Evolutionary conservation across 2,329 filamentous ascomycete genomes (phyloP).

Genomic region (Diaporthe sp.): DNA sequence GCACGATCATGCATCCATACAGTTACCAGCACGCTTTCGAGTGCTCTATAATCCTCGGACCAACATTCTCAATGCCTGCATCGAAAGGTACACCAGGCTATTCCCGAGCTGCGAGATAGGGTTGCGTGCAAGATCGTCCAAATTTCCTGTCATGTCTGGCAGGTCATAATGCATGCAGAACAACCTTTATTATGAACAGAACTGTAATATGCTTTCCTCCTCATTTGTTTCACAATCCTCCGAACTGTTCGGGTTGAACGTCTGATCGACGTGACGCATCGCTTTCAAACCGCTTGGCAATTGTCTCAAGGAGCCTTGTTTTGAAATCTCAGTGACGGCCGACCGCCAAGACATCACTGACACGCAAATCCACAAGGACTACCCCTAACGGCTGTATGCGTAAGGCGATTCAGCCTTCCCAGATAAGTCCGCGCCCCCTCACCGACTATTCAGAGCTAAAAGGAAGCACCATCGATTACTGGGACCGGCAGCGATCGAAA

Average conservation of each 20-base stretch:
- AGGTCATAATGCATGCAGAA: no score
- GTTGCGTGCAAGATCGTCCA: background rate
- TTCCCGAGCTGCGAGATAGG: background rate
- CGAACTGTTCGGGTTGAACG: background rate
- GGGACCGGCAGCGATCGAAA: background rate
- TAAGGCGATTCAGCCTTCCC: background rate
- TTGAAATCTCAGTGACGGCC: background rate
- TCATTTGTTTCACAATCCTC: background rate
- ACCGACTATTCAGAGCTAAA: background rate
- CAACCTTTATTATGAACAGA: no score
- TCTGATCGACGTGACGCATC: background rate
- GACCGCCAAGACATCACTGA: conserved; percentile 1
- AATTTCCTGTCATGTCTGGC: background rate
- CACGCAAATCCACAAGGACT: background rate
- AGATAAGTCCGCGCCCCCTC: background rate
- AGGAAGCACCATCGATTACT: no score
- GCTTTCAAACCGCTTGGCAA: background rate
- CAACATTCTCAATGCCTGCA: no score
- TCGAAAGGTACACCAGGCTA: background rate
- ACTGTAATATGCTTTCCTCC: background rate
- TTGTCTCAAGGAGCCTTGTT: background rate
- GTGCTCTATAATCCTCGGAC: no score
- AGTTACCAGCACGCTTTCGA: background rate
- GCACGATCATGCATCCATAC: background rate
- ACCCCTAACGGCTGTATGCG: background rate